phyloP scores from a whole-genome alignment of 371 early-diverging fungal species.

The Mucor circinelloides region DNA sequence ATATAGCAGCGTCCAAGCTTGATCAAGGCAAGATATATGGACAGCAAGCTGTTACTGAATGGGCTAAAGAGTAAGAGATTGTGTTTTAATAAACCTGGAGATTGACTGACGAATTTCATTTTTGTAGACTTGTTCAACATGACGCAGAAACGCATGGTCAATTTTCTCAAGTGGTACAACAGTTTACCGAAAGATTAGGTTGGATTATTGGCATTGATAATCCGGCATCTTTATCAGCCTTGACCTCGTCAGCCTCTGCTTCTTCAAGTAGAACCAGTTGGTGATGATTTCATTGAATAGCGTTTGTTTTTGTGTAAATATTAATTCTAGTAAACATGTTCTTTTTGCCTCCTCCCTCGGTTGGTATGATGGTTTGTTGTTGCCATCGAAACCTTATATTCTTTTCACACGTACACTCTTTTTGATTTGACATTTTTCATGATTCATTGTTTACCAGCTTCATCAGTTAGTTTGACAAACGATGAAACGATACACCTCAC shows the following conservation, averaged over 20 bases:
- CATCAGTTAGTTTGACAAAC: neutral
- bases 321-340: neutral
- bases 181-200: slow-evolving; percentile 62
- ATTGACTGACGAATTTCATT: neutral
- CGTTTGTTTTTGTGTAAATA: neutral
- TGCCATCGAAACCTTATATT: neutral
- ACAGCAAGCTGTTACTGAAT: slow-evolving; percentile 71
- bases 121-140: slow-evolving; percentile 51
- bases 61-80: slow-evolving; percentile 68
- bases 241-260: neutral
- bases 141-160: slow-evolving; percentile 45
- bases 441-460: neutral
- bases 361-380: neutral
- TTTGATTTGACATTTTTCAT: neutral
- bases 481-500: too few species aligned
- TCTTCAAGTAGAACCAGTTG: neutral
- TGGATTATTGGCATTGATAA: slow-evolving; percentile 64
- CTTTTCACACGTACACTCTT: neutral
- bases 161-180: slow-evolving; percentile 55
- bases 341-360: neutral
- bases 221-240: neutral
- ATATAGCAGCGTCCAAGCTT: slow-evolving; percentile 67
- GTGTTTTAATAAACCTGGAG: neutral
- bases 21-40: slow-evolving; percentile 80
- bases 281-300: neutral